phyloP scores from a whole-genome alignment of 345 rosid species.

The Fremontodendron californicum region DNA sequence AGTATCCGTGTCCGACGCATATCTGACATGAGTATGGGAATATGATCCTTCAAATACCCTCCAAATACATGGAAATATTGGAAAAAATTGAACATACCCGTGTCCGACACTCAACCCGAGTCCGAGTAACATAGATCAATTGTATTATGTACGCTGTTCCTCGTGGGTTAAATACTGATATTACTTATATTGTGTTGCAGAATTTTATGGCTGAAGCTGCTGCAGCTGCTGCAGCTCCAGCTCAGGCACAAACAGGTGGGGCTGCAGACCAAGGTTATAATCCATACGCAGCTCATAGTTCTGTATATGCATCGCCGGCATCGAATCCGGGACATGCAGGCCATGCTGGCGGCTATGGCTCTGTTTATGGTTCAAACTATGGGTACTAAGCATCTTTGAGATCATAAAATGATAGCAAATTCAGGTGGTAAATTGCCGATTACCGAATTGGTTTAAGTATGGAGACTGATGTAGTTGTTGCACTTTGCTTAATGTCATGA shows the following conservation, averaged over 20 bases:
- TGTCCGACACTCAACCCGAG: no score
- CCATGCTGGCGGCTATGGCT: constrained; percentile 59
- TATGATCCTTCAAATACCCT: no score
- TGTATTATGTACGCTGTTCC: no score
- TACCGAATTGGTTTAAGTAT: neutral
- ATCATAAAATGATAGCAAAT: neutral
- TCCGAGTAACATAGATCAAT: no score
- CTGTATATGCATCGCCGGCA: constrained; percentile 74
- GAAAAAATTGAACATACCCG: no score
- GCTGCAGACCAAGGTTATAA: constrained; percentile 78
- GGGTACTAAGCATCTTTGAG: constrained; percentile 48
- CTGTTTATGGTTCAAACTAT: constrained; percentile 66
- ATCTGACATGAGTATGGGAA: no score
- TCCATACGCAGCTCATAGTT: constrained; percentile 75
- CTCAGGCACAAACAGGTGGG: constrained; percentile 31
- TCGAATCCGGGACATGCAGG: constrained; percentile 64
- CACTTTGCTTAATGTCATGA: neutral
- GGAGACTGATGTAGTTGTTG: neutral
- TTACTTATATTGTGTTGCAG: constrained; percentile 40
- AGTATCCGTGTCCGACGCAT: no score
- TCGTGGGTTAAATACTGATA: constrained; percentile 12
- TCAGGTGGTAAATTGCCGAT: constrained; percentile 3
- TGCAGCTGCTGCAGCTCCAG: constrained; percentile 17
- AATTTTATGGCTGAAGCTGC: constrained; percentile 84
- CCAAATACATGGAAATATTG: no score